These are phyloP conservation scores for Thozetella sp. DNA, from an alignment of 495 filamentous ascomycete species.

Conservation along the genomic window DNA sequence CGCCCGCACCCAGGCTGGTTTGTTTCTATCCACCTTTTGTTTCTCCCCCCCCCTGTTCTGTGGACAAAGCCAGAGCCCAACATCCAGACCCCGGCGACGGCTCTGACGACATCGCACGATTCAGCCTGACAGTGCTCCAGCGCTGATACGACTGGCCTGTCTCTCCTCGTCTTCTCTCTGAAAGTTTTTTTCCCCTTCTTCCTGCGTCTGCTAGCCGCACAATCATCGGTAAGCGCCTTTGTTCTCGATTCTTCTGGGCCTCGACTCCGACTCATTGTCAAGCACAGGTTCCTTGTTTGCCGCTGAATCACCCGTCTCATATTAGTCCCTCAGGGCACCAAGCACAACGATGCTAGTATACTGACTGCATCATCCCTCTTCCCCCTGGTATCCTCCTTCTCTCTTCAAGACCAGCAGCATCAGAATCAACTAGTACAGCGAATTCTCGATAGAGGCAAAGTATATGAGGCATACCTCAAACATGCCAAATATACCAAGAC, in stretches of 20 bases:
- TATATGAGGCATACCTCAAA: slow-evolving; percentile 1
- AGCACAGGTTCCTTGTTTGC: slow-evolving; percentile 1
- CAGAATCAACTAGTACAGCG: no score
- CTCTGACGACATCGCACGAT: not conserved
- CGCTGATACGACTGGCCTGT: not conserved
- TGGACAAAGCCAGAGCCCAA: not conserved
- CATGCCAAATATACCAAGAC: slow-evolving; percentile 13
- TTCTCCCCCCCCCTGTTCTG: not conserved
- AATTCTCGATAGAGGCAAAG: not conserved
- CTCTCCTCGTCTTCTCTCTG: slow-evolving; percentile 8
- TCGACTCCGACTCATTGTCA: not conserved
- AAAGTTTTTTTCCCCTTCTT: slow-evolving; percentile 11
- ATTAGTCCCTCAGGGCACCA: not conserved
- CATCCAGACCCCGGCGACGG: not conserved
- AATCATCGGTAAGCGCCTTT: slow-evolving; percentile 10
- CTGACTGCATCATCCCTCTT: not conserved
- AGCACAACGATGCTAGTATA: not conserved
- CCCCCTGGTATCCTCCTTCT: not conserved
- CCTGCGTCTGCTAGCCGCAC: slow-evolving; percentile 2
- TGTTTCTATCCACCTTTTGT: not conserved
- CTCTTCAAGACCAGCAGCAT: not conserved
- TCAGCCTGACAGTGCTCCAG: not conserved
- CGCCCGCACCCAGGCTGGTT: not conserved
- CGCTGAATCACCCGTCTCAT: slow-evolving; percentile 1
- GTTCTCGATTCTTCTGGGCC: slow-evolving; percentile 2